These are phyloP conservation scores for Paxillus involutus DNA, from an alignment of 768 basidiomycete species.

Conservation along the genomic window DNA sequence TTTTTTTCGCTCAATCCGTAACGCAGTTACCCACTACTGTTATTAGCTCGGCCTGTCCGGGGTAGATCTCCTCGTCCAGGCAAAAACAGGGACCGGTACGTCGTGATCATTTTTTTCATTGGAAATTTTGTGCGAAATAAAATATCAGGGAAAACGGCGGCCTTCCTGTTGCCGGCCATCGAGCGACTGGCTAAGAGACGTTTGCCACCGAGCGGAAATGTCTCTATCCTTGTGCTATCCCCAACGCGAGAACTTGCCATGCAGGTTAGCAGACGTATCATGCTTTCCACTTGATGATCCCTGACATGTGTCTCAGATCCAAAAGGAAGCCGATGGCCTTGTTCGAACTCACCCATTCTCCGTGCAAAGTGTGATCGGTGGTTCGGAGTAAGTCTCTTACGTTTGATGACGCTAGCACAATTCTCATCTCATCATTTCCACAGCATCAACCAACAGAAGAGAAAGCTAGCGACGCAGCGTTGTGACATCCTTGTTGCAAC, in stretches of 20 bases:
- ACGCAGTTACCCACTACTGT: constrained; percentile 1
- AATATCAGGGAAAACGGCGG: constrained; percentile 60
- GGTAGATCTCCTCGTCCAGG: constrained; percentile 48
- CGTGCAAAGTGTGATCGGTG: constrained; percentile 55
- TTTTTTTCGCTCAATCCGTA: background rate
- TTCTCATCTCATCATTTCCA: background rate
- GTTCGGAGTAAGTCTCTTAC: constrained; percentile 42
- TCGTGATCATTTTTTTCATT: background rate
- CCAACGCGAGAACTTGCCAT: constrained; percentile 76
- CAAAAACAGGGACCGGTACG: constrained; percentile 62
- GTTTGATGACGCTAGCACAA: background rate
- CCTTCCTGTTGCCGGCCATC: constrained; percentile 74
- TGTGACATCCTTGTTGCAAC: constrained; percentile 69
- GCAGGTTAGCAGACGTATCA: constrained; percentile 49
- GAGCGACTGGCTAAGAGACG: constrained; percentile 58
- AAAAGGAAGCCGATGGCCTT: constrained; percentile 58
- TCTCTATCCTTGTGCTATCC: constrained; percentile 66
- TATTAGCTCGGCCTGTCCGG: constrained; percentile 40
- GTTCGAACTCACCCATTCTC: constrained; percentile 39
- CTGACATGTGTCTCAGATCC: constrained; percentile 43
- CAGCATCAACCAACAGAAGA: constrained; percentile 27
- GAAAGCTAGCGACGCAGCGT: constrained; percentile 25
- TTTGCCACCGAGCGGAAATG: constrained; percentile 16
- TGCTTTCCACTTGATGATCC: background rate
- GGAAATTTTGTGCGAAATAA: background rate